Conservation (phyloP, 352 stramenopile genomes). For the Globisporangium rhizosaccharum region DNA sequence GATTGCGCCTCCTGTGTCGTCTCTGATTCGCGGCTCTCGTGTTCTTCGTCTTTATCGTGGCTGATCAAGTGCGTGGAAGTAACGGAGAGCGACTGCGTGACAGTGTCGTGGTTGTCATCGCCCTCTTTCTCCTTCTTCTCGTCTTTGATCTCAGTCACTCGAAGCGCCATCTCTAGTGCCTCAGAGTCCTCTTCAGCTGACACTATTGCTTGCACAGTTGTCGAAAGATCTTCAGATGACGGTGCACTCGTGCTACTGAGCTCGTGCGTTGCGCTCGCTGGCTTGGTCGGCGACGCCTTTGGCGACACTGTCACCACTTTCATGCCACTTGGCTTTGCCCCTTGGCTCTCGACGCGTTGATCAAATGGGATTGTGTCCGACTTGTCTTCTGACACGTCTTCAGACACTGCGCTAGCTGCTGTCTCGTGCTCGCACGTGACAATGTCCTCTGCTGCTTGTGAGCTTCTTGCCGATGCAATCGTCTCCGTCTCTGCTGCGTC, state of each 20-base stretch:
- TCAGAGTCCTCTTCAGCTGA: too few species aligned
- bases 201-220: too few species aligned
- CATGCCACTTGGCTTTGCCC: not conserved
- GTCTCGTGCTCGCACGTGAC: too few species aligned
- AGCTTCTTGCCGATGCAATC: not conserved
- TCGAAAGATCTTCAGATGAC: too few species aligned
- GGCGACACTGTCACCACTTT: slow-evolving; percentile 10
- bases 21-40: not conserved
- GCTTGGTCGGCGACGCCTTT: slow-evolving; percentile 4
- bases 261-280: not conserved
- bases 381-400: not conserved
- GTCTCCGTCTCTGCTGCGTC: not conserved
- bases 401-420: too few species aligned
- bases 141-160: too few species aligned
- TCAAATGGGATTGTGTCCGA: not conserved
- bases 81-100: not conserved
- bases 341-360: not conserved
- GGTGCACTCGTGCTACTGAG: not conserved
- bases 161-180: too few species aligned
- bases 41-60: not conserved
- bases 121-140: too few species aligned
- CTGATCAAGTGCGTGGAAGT: not conserved
- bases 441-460: too few species aligned
- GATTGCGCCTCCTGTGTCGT: not conserved
- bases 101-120: too few species aligned